Conservation (phyloP, 257 asterid genomes). For the Plantago elongata region DNA sequence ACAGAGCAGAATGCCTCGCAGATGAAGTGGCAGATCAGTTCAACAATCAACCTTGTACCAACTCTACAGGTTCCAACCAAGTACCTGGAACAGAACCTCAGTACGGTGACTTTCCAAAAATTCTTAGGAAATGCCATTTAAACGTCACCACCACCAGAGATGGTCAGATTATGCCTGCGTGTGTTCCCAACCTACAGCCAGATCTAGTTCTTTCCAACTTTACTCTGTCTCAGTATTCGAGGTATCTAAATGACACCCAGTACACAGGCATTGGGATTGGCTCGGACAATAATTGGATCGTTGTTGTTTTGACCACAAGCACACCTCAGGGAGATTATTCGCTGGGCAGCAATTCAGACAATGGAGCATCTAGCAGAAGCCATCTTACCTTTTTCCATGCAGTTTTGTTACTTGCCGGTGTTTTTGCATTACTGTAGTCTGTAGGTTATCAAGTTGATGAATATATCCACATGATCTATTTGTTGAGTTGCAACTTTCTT, state of each 20-base stretch:
- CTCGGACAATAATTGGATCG: constrained; percentile 62
- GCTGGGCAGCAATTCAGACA: constrained; percentile 33
- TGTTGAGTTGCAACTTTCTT: not conserved
- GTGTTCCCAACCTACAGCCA: constrained; percentile 63
- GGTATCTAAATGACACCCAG: constrained; percentile 49
- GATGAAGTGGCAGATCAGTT: constrained; percentile 63
- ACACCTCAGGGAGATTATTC: constrained; percentile 61
- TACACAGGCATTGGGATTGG: constrained; percentile 73
- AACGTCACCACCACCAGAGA: constrained; percentile 79
- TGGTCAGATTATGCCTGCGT: constrained; percentile 75
- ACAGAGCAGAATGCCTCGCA: constrained; percentile 82
- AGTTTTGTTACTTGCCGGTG: constrained; percentile 23
- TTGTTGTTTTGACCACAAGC: constrained; percentile 66
- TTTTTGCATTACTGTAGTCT: constrained; percentile 33
- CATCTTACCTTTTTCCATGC: constrained; percentile 17
- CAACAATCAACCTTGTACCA: constrained; percentile 70
- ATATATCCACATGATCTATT: not conserved
- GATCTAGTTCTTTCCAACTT: constrained; percentile 61
- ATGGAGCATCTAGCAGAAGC: constrained; percentile 21
- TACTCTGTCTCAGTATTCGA: constrained; percentile 58
- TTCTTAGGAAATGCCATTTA: constrained; percentile 56
- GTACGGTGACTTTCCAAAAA: constrained; percentile 47
- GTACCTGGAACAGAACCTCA: constrained; percentile 79
- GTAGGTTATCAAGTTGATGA: constrained; percentile 18
- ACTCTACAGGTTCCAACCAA: constrained; percentile 73